Base-by-base conservation (phyloP, 768 basidiomycete species). In the Mycena galericulata region DNA sequence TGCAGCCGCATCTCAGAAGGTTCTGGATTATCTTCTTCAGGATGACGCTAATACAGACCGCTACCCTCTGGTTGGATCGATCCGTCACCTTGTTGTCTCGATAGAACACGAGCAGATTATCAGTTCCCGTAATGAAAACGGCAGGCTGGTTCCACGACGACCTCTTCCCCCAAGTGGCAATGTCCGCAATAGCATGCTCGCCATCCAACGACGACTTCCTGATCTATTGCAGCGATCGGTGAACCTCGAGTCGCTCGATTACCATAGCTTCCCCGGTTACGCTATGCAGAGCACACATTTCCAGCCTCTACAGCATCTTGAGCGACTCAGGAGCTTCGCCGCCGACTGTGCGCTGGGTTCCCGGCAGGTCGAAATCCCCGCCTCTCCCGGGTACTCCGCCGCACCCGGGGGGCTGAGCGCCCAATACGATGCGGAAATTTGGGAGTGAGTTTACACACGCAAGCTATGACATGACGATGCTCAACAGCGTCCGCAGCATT, bases 211-310 rank as follows among this genome's bases (percentile, higher is more conserved):
- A 15, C 65, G 65, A 1, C 47, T 74, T 5, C 50, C 59, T 0
- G 29, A 40, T 0, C 43, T 72, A 12, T 57, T 74, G n/a, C 41
- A 36, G 4, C 58, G 50, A 8, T 29, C 66, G 3, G 20, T 32
- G 26, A 72, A 67, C 20, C 69, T 74, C 17, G 56, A 59, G 55
- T 55, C 62, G 22, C 49, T 74, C 9, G 73, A 74, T 36, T 74
- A 72, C 67, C 63, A 63, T 47, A 67, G 69, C 18, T 11, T 22
- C 12, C 32, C 62, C 11, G 68, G 68, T 6, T 46, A 47, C 27
- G 53, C 7, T 29, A 20, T 69, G 47, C 56, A 62, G 32, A 22
- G 32, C 30, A 43, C 50, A 18, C 64, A 67, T 34, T 17, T 69
- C 2, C 14, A 38, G 50, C 32, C 57, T 26, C 27, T 72, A 20